Conservation (phyloP, 306 rosid species). For the Comarum palustre region DNA sequence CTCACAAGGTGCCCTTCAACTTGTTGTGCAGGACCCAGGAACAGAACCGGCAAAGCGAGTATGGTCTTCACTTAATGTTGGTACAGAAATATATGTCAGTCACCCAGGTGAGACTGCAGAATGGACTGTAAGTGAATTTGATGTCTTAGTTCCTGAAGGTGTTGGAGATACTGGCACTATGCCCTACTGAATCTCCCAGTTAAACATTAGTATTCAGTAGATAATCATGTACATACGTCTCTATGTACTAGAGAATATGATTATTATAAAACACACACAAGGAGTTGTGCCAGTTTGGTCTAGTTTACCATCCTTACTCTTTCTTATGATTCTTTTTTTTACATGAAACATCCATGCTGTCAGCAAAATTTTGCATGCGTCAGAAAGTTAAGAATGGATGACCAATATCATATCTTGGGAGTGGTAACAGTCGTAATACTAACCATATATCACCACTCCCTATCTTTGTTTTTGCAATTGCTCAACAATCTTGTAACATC, state of each 20-base stretch:
- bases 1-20: conserved; percentile 1
- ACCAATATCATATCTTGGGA: background rate
- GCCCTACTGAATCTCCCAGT: background rate
- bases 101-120: conserved; percentile 34
- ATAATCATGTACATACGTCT: background rate
- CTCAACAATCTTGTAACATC: background rate
- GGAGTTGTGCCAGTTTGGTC: background rate
- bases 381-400: background rate
- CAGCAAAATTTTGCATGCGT: background rate
- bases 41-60: conserved; percentile 44
- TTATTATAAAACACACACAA: background rate
- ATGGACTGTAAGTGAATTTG: conserved; percentile 55
- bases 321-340: background rate
- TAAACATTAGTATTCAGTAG: background rate
- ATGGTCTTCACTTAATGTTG: conserved; percentile 49
- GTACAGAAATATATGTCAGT: conserved; percentile 47
- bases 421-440: background rate
- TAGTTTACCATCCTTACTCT: background rate
- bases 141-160: conserved; percentile 36
- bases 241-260: background rate
- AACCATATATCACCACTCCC: background rate
- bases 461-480: background rate
- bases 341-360: background rate
- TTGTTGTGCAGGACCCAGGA: conserved; percentile 45
- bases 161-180: background rate